Evolutionary conservation across 139 green algal genomes (phyloP).

Genomic region (Trebouxia sp.): DNA sequence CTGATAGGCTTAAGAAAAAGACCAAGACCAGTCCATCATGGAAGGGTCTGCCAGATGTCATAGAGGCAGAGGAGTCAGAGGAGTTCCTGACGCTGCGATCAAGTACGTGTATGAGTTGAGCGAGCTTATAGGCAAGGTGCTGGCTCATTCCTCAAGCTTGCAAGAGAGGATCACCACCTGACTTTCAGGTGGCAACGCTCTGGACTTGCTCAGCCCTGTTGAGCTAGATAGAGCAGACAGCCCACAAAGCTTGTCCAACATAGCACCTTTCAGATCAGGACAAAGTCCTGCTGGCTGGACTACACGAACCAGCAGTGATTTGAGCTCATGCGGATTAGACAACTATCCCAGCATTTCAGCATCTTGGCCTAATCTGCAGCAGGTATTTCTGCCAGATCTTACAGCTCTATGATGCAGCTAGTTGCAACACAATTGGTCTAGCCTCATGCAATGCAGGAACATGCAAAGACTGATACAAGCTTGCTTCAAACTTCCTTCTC

Average conservation of each 20-base stretch:
- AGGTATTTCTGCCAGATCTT: background rate
- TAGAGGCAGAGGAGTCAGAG: slow-evolving; percentile 10
- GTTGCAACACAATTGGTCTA: background rate
- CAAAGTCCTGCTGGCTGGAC: background rate
- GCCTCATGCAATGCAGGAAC: background rate
- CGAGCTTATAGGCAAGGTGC: background rate
- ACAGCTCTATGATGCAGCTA: background rate
- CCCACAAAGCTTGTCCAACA: background rate
- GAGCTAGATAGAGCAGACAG: background rate
- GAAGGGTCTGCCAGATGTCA: slow-evolving; percentile 24
- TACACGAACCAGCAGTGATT: background rate
- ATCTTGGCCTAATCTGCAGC: background rate
- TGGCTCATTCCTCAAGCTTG: background rate
- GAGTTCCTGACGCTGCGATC: background rate
- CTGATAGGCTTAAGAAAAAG: slow-evolving; percentile 24
- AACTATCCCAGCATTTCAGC: background rate
- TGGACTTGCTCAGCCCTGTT: background rate
- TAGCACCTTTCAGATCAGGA: background rate
- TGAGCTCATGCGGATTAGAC: background rate
- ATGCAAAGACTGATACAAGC: background rate
- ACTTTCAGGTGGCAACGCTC: slow-evolving; percentile 4
- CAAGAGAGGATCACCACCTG: background rate
- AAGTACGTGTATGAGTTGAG: background rate
- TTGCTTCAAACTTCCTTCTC: background rate
- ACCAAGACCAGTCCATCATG: slow-evolving; percentile 24